Conservation (phyloP, 768 basidiomycete genomes). For the Russula olivacea region DNA sequence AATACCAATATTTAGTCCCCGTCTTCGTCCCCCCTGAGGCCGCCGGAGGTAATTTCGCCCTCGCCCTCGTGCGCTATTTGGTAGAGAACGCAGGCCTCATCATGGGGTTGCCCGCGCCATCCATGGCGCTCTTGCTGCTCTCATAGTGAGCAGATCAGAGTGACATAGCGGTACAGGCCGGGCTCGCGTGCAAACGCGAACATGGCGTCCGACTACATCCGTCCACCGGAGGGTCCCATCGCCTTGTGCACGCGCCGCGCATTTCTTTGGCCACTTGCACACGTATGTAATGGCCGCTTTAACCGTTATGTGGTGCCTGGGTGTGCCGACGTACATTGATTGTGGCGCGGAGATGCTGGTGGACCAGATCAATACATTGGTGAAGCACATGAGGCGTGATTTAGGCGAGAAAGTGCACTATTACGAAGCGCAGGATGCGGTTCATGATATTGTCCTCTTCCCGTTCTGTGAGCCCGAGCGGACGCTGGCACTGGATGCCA, state of each 20-base stretch:
- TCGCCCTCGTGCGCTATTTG: slow-evolving; percentile 58
- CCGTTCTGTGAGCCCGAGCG: slow-evolving; percentile 26
- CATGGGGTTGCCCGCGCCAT: slow-evolving; percentile 5
- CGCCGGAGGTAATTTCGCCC: slow-evolving; percentile 68
- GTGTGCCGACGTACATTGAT: slow-evolving; percentile 27
- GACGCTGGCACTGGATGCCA: slow-evolving; percentile 23
- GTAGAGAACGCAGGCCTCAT: slow-evolving; percentile 26
- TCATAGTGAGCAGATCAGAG: slow-evolving; percentile 17
- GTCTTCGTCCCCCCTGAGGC: no score
- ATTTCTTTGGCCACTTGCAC: slow-evolving; percentile 20
- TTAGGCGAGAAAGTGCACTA: slow-evolving; percentile 31
- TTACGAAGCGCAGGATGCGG: slow-evolving; percentile 30
- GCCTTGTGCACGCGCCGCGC: slow-evolving; percentile 14
- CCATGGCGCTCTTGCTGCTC: slow-evolving; percentile 11
- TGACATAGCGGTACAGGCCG: slow-evolving; percentile 7
- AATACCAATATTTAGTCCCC: no score
- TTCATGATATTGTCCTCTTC: slow-evolving; percentile 32
- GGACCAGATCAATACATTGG: slow-evolving; percentile 34
- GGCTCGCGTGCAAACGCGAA: slow-evolving; percentile 11
- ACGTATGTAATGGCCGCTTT: slow-evolving; percentile 1
- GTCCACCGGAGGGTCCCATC: slow-evolving; percentile 3
- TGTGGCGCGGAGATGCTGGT: slow-evolving; percentile 32
- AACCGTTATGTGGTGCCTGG: slow-evolving; percentile 10
- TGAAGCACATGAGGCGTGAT: slow-evolving; percentile 31
- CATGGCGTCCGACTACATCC: no score